A percentile compares a stretch with the other conserved stretches of the same genome.
These are phyloP conservation scores for Coemansia sp. DNA, from an alignment of 192 early-diverging fungal species.

Conservation along the genomic window DNA sequence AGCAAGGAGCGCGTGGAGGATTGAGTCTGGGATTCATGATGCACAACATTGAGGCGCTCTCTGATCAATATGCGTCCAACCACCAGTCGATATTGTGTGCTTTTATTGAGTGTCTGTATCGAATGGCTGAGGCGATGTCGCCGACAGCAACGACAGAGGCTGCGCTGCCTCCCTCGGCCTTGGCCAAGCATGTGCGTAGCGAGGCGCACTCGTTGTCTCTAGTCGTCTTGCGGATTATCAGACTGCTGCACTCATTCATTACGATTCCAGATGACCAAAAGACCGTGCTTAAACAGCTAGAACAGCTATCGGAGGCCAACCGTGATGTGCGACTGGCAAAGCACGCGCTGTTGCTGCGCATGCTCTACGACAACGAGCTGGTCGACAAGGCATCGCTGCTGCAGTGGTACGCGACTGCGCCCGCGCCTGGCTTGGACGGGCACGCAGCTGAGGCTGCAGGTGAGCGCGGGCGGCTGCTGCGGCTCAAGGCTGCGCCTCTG, in stretches of 20 bases:
- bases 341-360: constrained; percentile 42
- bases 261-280: constrained; percentile 41
- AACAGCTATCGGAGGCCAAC: constrained; percentile 51
- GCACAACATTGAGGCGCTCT: constrained; percentile 42
- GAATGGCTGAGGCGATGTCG: constrained; percentile 26
- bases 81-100: constrained; percentile 47
- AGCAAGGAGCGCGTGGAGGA: constrained; percentile 50
- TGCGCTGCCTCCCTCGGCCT: constrained; percentile 30
- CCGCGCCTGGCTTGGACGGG: constrained; percentile 4
- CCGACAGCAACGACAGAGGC: constrained; percentile 1
- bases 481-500: constrained; percentile 32
- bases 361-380: constrained; percentile 49
- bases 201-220: constrained; percentile 24
- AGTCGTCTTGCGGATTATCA: constrained; percentile 35
- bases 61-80: constrained; percentile 42
- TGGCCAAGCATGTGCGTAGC: constrained; percentile 39
- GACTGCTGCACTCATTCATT: constrained; percentile 49
- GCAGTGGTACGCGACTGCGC: constrained; percentile 29
- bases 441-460: background rate
- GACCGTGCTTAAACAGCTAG: constrained; percentile 41
- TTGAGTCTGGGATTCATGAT: constrained; percentile 55
- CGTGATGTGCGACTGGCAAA: constrained; percentile 18
- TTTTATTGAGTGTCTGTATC: constrained; percentile 51
- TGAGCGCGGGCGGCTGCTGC: constrained; percentile 38
- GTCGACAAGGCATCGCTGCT: constrained; percentile 38